These are phyloP conservation scores for Camellia sinensis DNA, from an alignment of 148 eudicot species.

Conservation along the genomic window DNA sequence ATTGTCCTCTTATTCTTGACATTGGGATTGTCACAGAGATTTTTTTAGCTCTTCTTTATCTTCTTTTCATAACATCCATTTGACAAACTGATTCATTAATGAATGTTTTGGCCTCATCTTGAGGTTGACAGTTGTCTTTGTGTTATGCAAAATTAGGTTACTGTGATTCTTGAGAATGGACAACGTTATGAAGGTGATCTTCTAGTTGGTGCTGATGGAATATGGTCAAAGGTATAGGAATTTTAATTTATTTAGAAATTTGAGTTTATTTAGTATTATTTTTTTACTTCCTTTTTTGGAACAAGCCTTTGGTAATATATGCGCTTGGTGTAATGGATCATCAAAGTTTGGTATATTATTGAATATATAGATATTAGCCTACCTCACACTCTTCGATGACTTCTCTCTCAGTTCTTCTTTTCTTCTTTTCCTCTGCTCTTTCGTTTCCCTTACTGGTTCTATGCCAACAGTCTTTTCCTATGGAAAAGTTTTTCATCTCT, in stretches of 20 bases:
- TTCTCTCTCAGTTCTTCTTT: too few relatives aligned
- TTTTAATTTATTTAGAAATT: background rate
- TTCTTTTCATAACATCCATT: background rate
- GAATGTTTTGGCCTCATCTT: background rate
- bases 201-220: constrained; percentile 97
- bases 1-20: background rate
- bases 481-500: background rate
- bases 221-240: constrained; percentile 81
- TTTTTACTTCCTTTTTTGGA: too few relatives aligned
- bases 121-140: background rate
- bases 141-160: constrained; percentile 48
- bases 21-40: background rate
- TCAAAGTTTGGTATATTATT: too few relatives aligned
- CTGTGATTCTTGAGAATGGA: constrained; percentile 78
- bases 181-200: constrained; percentile 78
- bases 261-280: too few relatives aligned
- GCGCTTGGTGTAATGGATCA: too few relatives aligned
- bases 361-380: too few relatives aligned
- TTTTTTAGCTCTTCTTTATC: background rate
- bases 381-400: too few relatives aligned
- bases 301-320: too few relatives aligned
- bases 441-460: too few relatives aligned
- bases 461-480: background rate
- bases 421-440: too few relatives aligned
- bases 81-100: background rate